These are phyloP conservation scores for Aspergillus sojae DNA, from an alignment of 2,329 filamentous ascomycete genomes.

Conservation along the genomic window DNA sequence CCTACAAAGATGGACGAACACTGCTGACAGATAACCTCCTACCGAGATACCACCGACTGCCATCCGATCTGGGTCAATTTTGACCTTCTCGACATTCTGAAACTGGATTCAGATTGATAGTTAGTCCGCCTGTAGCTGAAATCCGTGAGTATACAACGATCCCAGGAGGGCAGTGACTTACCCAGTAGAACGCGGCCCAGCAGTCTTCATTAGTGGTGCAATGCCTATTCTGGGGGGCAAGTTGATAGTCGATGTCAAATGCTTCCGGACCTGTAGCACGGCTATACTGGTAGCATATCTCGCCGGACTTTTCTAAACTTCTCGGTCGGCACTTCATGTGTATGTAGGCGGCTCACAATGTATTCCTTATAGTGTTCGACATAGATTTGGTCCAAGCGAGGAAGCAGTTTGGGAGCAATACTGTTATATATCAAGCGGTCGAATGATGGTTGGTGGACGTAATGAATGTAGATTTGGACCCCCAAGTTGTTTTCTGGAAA, in stretches of 20 bases:
- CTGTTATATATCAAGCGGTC: conserved; percentile 44
- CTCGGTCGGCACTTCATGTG: conserved; percentile 46
- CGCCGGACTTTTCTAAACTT: conserved; percentile 42
- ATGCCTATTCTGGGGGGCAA: conserved; percentile 43
- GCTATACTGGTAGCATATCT: conserved; percentile 45
- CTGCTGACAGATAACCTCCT: conserved; percentile 44
- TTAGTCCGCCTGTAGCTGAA: conserved; percentile 3
- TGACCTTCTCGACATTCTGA: conserved; percentile 36
- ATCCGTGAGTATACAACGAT: background rate
- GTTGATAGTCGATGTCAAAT: conserved; percentile 49
- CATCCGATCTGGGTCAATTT: conserved; percentile 37
- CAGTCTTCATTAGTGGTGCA: conserved; percentile 44
- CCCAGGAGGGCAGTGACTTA: conserved; percentile 17
- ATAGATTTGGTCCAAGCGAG: conserved; percentile 45
- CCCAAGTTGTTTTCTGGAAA: conserved; percentile 8
- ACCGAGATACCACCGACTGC: conserved; percentile 45
- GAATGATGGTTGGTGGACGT: conserved; percentile 24
- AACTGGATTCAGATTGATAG: conserved; percentile 28
- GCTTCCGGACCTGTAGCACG: conserved; percentile 38
- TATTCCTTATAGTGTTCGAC: conserved; percentile 47
- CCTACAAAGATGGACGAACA: conserved; percentile 42
- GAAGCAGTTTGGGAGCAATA: conserved; percentile 41
- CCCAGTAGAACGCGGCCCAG: conserved; percentile 45
- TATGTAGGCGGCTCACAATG: conserved; percentile 45
- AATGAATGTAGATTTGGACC: conserved; percentile 30